Evolutionary conservation across 805 yeast species (phyloP).

Genomic region (Priceomyces fermenticarens): DNA sequence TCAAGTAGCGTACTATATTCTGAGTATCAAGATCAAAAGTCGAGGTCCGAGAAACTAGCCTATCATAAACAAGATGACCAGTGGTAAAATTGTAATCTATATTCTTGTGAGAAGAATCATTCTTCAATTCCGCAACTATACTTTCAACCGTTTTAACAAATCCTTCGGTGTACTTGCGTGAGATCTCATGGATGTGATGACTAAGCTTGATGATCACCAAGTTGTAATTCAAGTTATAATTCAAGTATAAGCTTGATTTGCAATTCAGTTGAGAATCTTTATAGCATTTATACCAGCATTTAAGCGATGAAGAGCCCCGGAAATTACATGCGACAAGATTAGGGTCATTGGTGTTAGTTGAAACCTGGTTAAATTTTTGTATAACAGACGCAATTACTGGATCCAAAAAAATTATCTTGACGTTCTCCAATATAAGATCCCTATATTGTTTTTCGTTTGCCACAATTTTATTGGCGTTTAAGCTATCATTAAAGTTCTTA

Average conservation of each 20-base stretch:
- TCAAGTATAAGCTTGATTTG: conserved; percentile 17
- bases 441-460: conserved; percentile 34
- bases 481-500: conserved; percentile 15
- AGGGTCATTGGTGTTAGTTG: conserved; percentile 30
- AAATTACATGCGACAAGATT: conserved; percentile 7
- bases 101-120: conserved; percentile 1
- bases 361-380: conserved; percentile 24
- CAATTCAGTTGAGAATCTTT: conserved; percentile 13
- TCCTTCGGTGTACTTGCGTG: conserved; percentile 9
- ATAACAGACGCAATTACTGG: conserved; percentile 37
- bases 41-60: conserved; percentile 13
- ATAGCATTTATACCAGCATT: conserved; percentile 19
- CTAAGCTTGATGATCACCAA: conserved; percentile 23
- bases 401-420: conserved; percentile 35
- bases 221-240: conserved; percentile 17
- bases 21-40: conserved; percentile 16
- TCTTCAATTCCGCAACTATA: conserved; percentile 5
- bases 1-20: conserved; percentile 14
- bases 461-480: conserved; percentile 19
- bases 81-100: conserved; percentile 17
- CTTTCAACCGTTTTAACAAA: conserved; percentile 6
- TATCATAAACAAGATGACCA: conserved; percentile 22
- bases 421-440: conserved; percentile 28
- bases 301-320: conserved; percentile 14
- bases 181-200: conserved; percentile 13